Conservation (phyloP, 129 eudicot species). For the Escallonia rubra region DNA sequence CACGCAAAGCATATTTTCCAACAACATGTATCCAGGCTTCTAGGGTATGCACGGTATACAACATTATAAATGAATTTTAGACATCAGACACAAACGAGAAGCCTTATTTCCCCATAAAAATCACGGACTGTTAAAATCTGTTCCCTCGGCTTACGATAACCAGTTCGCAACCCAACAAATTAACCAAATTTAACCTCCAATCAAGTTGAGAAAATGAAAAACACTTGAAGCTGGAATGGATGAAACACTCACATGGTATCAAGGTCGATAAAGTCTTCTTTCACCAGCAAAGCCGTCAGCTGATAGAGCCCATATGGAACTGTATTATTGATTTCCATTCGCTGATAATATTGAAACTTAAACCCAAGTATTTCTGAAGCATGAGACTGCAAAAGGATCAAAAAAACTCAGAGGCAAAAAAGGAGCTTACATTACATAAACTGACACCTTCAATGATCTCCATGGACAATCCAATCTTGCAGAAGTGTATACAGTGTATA, state of each 20-base stretch:
- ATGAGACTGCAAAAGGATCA: slow-evolving; percentile 65
- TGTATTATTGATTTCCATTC: slow-evolving; percentile 60
- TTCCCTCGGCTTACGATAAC: too few relatives aligned
- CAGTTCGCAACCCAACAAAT: neutral
- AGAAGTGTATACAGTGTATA: neutral
- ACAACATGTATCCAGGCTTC: too few relatives aligned
- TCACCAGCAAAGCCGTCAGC: slow-evolving; percentile 87
- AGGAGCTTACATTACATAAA: slow-evolving; percentile 4
- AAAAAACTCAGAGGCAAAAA: slow-evolving; percentile 8
- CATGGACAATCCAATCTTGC: slow-evolving; percentile 3
- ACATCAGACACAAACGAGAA: too few relatives aligned
- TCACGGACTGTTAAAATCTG: too few relatives aligned
- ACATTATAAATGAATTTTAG: too few relatives aligned
- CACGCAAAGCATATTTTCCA: too few relatives aligned
- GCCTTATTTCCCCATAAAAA: too few relatives aligned
- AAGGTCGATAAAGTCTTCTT: slow-evolving; percentile 71
- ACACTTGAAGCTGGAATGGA: neutral
- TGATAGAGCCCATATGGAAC: slow-evolving; percentile 89
- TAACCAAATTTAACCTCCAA: neutral
- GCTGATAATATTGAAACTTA: slow-evolving; percentile 94
- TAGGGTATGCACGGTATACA: too few relatives aligned
- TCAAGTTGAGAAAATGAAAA: neutral
- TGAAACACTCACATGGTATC: slow-evolving; percentile 82
- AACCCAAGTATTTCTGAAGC: slow-evolving; percentile 97
- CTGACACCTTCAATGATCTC: neutral